Conservation (phyloP, 1,284 basidiomycete species). For the Rhodofomes roseus region DNA sequence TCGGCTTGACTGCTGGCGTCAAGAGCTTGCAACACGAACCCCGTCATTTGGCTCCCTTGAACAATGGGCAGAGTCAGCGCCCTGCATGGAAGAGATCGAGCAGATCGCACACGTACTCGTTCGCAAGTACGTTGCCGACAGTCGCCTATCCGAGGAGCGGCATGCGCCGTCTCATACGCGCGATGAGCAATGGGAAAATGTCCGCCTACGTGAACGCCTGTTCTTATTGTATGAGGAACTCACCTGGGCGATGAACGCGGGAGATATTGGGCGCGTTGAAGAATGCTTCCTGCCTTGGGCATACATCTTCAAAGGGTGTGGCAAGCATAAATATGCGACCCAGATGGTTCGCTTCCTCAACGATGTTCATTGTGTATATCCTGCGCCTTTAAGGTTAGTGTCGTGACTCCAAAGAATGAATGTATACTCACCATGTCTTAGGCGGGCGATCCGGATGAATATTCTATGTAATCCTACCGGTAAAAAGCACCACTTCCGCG, state of each 20-base stretch:
- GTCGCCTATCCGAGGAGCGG: background rate
- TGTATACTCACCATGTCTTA: constrained; percentile 1
- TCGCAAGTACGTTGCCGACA: background rate
- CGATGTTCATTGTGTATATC: constrained; percentile 28
- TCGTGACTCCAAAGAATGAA: background rate
- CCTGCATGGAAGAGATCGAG: background rate
- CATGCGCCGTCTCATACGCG: background rate
- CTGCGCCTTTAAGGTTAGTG: constrained; percentile 20
- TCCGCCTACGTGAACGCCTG: constrained; percentile 22
- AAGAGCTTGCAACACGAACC: background rate
- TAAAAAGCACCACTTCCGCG: constrained; percentile 14
- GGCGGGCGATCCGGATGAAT: constrained; percentile 15
- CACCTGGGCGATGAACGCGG: constrained; percentile 26
- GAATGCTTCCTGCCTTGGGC: constrained; percentile 27
- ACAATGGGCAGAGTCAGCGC: background rate
- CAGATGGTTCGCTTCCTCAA: constrained; percentile 22
- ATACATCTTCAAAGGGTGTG: constrained; percentile 23
- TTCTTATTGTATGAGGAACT: constrained; percentile 31
- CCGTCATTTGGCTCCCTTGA: background rate
- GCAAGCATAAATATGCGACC: constrained; percentile 34
- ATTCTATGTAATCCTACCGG: constrained; percentile 24
- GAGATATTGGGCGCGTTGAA: constrained; percentile 34
- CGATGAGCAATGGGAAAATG: constrained; percentile 21
- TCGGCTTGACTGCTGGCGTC: background rate
- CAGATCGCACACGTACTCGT: background rate